Percentiles rank a stretch among this genome's conserved stretches.
Evolutionary conservation across 768 basidiomycete species (phyloP).

Genomic region (Lenzites betulinus): DNA sequence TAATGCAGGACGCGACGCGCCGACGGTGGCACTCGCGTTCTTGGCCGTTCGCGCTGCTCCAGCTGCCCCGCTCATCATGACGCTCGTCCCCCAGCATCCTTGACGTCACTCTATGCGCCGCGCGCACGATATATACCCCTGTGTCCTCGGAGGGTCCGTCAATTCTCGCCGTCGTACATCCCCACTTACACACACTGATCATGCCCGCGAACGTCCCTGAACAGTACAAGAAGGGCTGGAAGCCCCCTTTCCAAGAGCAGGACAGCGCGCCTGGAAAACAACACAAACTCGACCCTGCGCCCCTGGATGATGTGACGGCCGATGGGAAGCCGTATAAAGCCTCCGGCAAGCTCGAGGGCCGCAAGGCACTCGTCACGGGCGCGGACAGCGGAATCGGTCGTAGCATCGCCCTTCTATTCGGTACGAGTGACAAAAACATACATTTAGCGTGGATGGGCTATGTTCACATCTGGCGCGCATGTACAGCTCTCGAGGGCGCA

Average conservation of each 20-base stretch:
- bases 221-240: constrained; percentile 36
- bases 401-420: constrained; percentile 43
- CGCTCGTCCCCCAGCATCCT: neutral
- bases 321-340: constrained; percentile 48
- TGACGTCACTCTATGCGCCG: constrained; percentile 11
- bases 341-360: constrained; percentile 48
- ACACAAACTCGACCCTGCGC: constrained; percentile 34
- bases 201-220: constrained; percentile 22
- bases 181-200: neutral
- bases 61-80: constrained; percentile 7
- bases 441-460: no score
- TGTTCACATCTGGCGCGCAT: neutral
- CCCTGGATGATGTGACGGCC: constrained; percentile 43
- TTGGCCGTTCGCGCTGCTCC: neutral
- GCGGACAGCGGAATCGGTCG: constrained; percentile 53
- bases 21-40: no score
- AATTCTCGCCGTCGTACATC: neutral
- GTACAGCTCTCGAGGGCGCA: constrained; percentile 39
- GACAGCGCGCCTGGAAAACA: constrained; percentile 34
- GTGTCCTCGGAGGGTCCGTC: neutral
- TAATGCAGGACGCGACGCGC: no score
- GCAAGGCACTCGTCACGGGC: constrained; percentile 51
- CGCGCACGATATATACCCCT: neutral
- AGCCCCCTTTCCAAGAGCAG: constrained; percentile 35
- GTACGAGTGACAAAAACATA: constrained; percentile 20